Evolutionary conservation across 257 asterid genomes (phyloP).

Genomic region (Thymus quinquecostatus): DNA sequence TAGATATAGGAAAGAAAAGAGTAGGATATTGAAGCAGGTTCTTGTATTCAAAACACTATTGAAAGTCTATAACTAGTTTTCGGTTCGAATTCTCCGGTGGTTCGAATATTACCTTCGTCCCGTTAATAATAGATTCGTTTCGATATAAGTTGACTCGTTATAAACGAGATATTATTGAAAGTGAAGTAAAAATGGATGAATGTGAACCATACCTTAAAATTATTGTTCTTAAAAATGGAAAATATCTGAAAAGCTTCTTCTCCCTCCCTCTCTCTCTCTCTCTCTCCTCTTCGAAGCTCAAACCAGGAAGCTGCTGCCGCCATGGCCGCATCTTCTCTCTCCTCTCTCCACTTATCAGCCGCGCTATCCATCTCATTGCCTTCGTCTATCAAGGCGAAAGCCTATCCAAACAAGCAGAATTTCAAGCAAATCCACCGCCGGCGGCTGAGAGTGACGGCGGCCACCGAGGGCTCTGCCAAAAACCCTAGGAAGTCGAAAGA

Average conservation of each 20-base stretch:
- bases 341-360: constrained; percentile 33
- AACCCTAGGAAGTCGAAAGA: constrained; percentile 39
- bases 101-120: no score
- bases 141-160: no score
- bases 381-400: constrained; percentile 20
- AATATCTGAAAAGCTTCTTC: constrained; percentile 26
- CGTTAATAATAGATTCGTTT: no score
- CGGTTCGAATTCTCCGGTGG: no score
- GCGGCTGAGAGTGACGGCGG: constrained; percentile 43
- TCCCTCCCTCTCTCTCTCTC: background rate
- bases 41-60: background rate
- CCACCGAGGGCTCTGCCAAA: constrained; percentile 61
- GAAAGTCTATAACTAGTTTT: background rate
- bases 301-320: background rate
- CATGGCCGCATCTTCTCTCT: constrained; percentile 42
- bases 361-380: constrained; percentile 28
- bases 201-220: background rate
- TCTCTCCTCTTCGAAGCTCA: constrained; percentile 1
- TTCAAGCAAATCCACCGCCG: constrained; percentile 13
- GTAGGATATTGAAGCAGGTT: constrained; percentile 6
- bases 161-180: no score
- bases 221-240: constrained; percentile 18
- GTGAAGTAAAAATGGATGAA: background rate
- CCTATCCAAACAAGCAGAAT: constrained; percentile 31
- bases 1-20: background rate